These are phyloP conservation scores for Lachnellula willkommii DNA, from an alignment of 2,329 filamentous ascomycete genomes.

Conservation along the genomic window DNA sequence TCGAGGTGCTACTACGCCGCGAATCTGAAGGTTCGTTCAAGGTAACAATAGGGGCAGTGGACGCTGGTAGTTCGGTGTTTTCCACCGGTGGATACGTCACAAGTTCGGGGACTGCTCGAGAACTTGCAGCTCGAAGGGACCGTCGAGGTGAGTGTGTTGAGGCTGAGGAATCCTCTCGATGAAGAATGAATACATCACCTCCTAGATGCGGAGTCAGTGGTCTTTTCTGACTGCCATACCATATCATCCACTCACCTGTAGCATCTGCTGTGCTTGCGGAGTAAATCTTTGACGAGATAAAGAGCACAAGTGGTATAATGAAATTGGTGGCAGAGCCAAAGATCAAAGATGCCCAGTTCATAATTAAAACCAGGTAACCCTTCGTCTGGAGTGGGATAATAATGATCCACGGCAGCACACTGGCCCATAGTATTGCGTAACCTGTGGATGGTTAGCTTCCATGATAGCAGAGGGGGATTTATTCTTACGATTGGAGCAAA, in stretches of 20 bases:
- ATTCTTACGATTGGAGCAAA: conserved; percentile 4
- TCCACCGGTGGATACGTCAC: background rate
- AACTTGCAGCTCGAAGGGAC: background rate
- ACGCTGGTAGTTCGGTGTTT: background rate
- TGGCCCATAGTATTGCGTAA: conserved; percentile 2
- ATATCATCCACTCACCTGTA: background rate
- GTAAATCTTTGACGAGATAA: background rate
- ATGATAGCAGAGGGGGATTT: background rate
- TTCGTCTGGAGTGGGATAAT: conserved; percentile 7
- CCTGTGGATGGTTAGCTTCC: background rate
- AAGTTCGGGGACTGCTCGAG: background rate
- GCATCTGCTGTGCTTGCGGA: conserved; percentile 4
- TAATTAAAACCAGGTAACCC: conserved; percentile 1
- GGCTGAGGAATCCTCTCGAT: background rate
- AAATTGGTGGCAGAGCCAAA: conserved; percentile 7
- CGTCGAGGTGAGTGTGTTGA: background rate
- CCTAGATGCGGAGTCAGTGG: background rate
- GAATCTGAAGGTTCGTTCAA: background rate
- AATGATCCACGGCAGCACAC: conserved; percentile 1
- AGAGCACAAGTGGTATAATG: background rate
- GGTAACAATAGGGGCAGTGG: background rate
- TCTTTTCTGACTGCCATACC: background rate
- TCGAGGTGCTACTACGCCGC: background rate
- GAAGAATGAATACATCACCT: background rate
- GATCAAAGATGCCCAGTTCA: conserved; percentile 4